A percentile compares a stretch with the other conserved stretches of the same genome.
phyloP scores from a whole-genome alignment of 441 rosid species.

The Populus tomentosa region DNA sequence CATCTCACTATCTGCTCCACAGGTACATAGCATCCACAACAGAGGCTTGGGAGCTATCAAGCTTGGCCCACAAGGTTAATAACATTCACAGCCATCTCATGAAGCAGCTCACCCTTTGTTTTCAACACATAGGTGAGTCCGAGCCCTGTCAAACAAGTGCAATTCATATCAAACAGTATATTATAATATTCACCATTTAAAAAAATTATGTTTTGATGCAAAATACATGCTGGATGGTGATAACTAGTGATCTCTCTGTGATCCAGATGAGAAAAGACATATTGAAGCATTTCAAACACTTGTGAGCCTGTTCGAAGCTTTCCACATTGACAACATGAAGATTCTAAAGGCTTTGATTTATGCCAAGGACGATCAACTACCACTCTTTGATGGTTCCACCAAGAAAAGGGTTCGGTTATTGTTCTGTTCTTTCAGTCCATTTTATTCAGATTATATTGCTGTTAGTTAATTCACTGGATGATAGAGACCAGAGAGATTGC shows the following conservation, averaged over 20 bases:
- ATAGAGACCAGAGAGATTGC: background rate
- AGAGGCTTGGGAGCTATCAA: conserved; percentile 71
- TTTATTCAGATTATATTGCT: background rate
- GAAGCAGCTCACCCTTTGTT: conserved; percentile 42
- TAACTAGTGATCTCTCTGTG: background rate
- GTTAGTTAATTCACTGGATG: background rate
- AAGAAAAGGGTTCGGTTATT: conserved; percentile 45
- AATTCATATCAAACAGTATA: background rate
- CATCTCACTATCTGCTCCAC: conserved; percentile 2
- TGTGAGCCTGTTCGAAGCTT: conserved; percentile 34
- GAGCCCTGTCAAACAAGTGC: background rate
- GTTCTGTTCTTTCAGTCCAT: background rate
- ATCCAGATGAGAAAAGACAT: conserved; percentile 53
- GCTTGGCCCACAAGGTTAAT: conserved; percentile 50
- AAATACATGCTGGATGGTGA: too few species aligned
- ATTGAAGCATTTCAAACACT: conserved; percentile 50
- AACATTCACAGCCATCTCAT: conserved; percentile 51
- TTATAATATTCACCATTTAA: background rate
- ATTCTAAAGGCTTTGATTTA: conserved; percentile 56
- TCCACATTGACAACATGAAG: conserved; percentile 68
- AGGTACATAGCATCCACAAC: conserved; percentile 48
- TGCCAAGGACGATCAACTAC: conserved; percentile 50
- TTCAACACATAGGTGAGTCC: conserved; percentile 48
- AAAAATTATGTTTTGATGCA: background rate
- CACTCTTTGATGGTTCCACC: conserved; percentile 53